Base-by-base conservation (phyloP, 495 filamentous ascomycete species). In the Acidomyces sp. region DNA sequence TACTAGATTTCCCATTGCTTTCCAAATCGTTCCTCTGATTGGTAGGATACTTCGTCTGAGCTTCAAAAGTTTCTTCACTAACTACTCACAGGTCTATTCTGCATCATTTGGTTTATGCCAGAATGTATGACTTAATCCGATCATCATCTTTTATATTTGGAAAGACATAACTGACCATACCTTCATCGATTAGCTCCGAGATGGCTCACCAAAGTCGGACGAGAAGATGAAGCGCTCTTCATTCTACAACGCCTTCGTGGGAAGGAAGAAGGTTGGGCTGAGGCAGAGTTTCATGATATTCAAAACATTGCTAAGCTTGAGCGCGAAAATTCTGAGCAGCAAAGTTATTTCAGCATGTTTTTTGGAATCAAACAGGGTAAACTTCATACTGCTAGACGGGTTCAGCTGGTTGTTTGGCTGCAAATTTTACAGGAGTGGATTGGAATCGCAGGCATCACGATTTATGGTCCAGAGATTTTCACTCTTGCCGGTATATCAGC, bases 391-490 rank as follows among this genome's bases (percentile, higher is more conserved):
- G 77, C 68, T 3, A 65, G 78, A 2, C 66, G 78, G 6, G 75
- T 80, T 18, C 76, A 81, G 50, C 63, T 82, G 9, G 75, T 80
- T 13, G 67, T 82, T 30, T 82, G 76, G 77, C 55, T 82, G 6
- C 74, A 80, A 56, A 79, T 82, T 33, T 72, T 82, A 60, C 76
- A 79, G 47, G 76, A 80, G 51, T 82, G 77, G 77, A 68, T 77
- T 47, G 78, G 79, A 16, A 81, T 82, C 53, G 76, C 76, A 0
- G 77, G 76, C 35, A 70, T 82, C 15, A 82, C 79, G 1, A 70
- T 82, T 26, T 82, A 69, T 57, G 65, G 45, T 31, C 58, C 52
- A 3, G 26, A 74, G 0, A 80, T 84, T 31, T 82, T 82, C 60
- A 64, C 68, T 28, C 73, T 75, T 45, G 77, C 78, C 7, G 77